A percentile compares a stretch with the other conserved stretches of the same genome.
phyloP scores from a whole-genome alignment of 139 green algal species.

The Prasinococcaceae sp. region DNA sequence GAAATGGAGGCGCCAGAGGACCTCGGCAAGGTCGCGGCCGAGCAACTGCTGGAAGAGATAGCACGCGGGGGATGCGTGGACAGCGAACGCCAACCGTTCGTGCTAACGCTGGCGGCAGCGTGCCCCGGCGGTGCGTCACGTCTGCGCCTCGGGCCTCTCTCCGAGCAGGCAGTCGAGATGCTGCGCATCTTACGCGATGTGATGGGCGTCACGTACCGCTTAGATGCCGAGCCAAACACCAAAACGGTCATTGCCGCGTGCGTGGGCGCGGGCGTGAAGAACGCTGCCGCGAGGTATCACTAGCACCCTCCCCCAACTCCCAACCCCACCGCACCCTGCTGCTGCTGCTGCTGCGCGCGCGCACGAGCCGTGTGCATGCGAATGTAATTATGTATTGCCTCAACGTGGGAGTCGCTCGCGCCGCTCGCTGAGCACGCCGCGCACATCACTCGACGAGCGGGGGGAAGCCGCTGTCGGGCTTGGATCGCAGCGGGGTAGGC shows the following conservation, averaged over 20 bases:
- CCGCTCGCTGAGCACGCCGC: too few relatives aligned
- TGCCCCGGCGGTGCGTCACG: conserved; percentile 66
- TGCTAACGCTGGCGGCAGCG: conserved; percentile 73
- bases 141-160: conserved; percentile 74
- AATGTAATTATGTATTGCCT: too few relatives aligned
- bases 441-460: too few relatives aligned
- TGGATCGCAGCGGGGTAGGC: too few relatives aligned
- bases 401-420: too few relatives aligned
- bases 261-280: conserved; percentile 74
- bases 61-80: conserved; percentile 72
- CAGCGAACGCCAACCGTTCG: conserved; percentile 46
- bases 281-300: conserved; percentile 49
- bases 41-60: conserved; percentile 76
- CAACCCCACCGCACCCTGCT: too few relatives aligned
- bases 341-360: too few relatives aligned
- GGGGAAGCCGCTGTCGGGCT: too few relatives aligned
- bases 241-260: conserved; percentile 83
- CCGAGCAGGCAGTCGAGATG: conserved; percentile 62
- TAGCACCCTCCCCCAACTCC: too few relatives aligned
- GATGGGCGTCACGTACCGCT: conserved; percentile 74
- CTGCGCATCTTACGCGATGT: conserved; percentile 78
- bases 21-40: conserved; percentile 54
- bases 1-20: conserved; percentile 51
- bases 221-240: conserved; percentile 62
- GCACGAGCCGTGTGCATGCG: too few relatives aligned